Evolutionary conservation across 2,329 filamentous ascomycete species (phyloP).

Genomic region (Xylariaceae sp.): DNA sequence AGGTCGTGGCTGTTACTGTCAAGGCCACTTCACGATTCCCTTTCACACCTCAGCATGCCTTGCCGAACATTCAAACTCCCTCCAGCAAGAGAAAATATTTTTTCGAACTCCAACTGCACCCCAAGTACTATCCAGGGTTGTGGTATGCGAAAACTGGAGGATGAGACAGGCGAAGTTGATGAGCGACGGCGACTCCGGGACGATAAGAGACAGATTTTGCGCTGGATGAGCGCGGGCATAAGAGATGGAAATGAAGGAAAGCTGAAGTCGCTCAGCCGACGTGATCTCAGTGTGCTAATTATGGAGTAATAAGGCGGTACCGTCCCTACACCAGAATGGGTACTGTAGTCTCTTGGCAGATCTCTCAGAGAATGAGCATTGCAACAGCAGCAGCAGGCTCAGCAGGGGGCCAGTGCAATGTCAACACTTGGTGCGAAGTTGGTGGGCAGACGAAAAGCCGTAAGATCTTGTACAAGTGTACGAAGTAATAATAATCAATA

Average conservation of each 20-base stretch:
- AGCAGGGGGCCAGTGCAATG: slow-evolving; percentile 5
- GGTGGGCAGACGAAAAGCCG: slow-evolving; percentile 1
- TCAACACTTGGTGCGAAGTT: not conserved
- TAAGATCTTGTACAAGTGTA: not conserved
- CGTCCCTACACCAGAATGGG: not conserved
- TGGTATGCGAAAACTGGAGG: slow-evolving; percentile 8
- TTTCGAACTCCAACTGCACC: slow-evolving; percentile 13
- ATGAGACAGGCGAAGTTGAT: not conserved
- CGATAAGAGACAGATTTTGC: not conserved
- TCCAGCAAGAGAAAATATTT: slow-evolving; percentile 15
- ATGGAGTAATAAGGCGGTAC: not conserved
- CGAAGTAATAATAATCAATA: not conserved
- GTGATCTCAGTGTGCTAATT: not conserved
- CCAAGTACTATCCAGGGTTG: slow-evolving; percentile 9
- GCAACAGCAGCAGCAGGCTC: slow-evolving; percentile 10
- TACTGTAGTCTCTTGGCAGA: slow-evolving; percentile 27
- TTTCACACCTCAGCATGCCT: slow-evolving; percentile 11
- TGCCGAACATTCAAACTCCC: slow-evolving; percentile 15
- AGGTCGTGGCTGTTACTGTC: not conserved
- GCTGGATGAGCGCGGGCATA: slow-evolving; percentile 15
- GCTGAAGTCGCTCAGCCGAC: not conserved
- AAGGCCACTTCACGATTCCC: slow-evolving; percentile 1
- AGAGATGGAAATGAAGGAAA: slow-evolving; percentile 21
- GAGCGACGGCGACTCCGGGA: slow-evolving; percentile 4
- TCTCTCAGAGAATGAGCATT: slow-evolving; percentile 16